Evolutionary conservation across 441 rosid genomes (phyloP).

Genomic region (California macrophylla): DNA sequence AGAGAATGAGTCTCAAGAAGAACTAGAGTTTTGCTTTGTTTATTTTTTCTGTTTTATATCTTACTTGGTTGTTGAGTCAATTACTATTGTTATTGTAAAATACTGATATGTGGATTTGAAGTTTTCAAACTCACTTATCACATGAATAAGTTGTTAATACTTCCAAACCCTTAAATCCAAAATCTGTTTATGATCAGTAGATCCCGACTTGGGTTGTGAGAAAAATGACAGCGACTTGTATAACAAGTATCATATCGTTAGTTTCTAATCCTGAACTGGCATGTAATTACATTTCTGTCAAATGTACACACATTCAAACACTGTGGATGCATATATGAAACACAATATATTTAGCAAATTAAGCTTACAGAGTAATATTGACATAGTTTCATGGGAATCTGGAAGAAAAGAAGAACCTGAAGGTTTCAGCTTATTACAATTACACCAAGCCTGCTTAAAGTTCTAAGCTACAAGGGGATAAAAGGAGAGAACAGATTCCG

Average conservation of each 20-base stretch:
- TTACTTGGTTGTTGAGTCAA: not conserved
- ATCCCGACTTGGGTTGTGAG: too few relatives aligned
- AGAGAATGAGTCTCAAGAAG: not conserved
- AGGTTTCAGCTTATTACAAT: slow-evolving; percentile 3
- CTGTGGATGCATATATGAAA: not conserved
- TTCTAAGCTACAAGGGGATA: not conserved
- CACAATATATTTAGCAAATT: not conserved
- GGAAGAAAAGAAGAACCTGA: slow-evolving; percentile 2
- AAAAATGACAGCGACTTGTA: too few relatives aligned
- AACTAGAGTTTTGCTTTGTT: not conserved
- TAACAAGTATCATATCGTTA: too few relatives aligned
- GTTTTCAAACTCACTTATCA: not conserved
- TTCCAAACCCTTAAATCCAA: not conserved
- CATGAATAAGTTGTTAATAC: not conserved
- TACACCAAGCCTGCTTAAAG: slow-evolving; percentile 1
- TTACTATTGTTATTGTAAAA: not conserved
- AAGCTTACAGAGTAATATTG: not conserved
- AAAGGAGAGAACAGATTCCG: slow-evolving; percentile 7
- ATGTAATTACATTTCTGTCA: too few relatives aligned
- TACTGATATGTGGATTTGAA: not conserved
- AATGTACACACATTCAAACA: too few relatives aligned
- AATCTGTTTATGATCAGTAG: too few relatives aligned
- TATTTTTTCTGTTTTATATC: not conserved
- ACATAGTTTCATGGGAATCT: not conserved
- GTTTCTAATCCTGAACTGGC: too few relatives aligned